Evolutionary conservation across 2,329 filamentous ascomycete species (phyloP).

Genomic region (Chaetomium sp.): DNA sequence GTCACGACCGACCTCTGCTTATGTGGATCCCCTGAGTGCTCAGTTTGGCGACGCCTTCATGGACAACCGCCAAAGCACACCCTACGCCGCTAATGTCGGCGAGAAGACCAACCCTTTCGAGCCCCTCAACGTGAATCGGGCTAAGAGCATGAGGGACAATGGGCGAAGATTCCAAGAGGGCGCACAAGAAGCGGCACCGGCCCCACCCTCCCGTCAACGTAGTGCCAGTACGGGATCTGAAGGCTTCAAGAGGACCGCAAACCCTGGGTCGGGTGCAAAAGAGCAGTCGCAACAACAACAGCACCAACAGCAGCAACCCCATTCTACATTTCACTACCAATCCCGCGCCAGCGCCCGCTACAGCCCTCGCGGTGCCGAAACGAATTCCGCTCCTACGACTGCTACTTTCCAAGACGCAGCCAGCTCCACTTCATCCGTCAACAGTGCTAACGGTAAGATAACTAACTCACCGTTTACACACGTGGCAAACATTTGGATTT

Average conservation of each 20-base stretch:
- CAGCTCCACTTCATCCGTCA: constrained; percentile 14
- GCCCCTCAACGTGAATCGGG: constrained; percentile 37
- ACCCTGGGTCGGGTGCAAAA: constrained; percentile 8
- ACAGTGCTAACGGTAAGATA: constrained; percentile 15
- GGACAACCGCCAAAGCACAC: constrained; percentile 50
- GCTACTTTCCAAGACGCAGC: constrained; percentile 12
- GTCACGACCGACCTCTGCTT: constrained; percentile 11
- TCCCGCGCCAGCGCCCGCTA: constrained; percentile 20
- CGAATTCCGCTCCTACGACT: constrained; percentile 18
- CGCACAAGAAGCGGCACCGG: constrained; percentile 13
- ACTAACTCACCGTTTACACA: neutral
- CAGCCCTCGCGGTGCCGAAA: constrained; percentile 14
- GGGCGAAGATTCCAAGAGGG: constrained; percentile 25
- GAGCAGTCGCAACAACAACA: neutral
- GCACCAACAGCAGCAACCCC: neutral
- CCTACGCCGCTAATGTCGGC: constrained; percentile 49
- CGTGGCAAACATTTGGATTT: too few species aligned
- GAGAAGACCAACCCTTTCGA: constrained; percentile 56
- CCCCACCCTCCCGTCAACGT: constrained; percentile 24
- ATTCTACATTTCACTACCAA: constrained; percentile 4
- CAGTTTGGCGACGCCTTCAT: constrained; percentile 38
- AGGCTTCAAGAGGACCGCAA: constrained; percentile 17
- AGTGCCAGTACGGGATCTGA: constrained; percentile 30
- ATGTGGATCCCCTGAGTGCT: constrained; percentile 37
- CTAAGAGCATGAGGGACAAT: constrained; percentile 39